Base-by-base conservation (phyloP, 2,329 filamentous ascomycete genomes). In the Berkeleyomyces rouxiae region DNA sequence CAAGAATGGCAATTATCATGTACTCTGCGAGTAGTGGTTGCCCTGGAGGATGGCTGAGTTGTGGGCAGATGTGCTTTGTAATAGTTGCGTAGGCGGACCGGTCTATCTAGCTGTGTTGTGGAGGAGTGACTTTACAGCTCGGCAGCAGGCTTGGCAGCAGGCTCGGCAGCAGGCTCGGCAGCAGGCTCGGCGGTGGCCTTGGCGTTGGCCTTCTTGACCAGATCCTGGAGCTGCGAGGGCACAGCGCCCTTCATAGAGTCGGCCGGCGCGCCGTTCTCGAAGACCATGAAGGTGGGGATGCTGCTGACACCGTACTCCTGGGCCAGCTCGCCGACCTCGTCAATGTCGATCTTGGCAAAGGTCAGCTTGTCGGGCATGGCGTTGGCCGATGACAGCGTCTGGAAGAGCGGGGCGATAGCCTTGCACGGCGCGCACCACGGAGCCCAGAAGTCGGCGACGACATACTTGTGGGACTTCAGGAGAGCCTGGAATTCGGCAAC, bases 401-500 rank as follows among this genome's bases (percentile, higher is more conserved):
- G 69, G 75, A 78, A 83, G 64, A 79, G 68, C 65, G 81, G 81
- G 31, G 79, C 78, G 69, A 84, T 83, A 67, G 74, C 73, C 72
- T 80, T 81, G 79, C 82, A 84, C 37, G 81, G 82, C 46, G 75
- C 76, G 72, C 81, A 84, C 82, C 82, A 84, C 68, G 77, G 73
- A 64, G 81, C 81, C 72, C 75, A 78, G 72, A 83, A 82, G 70
- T 84, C 80, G 66, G 80, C 72, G 65, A 77, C 75, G 66, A 82
- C 79, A 71, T 77, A 79, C 57, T 74, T 77, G 58, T 74, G 79
- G 7, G 70, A 71, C 13, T 71, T 67, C 68, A 82, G 69, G 66
- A 83, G 78, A 44, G 71, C 67, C 65, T 79, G 70, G 68, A 82
- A 80, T 67, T 81, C 74, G 59, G 72, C 68, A 66, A 73, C 72